Conservation (phyloP, 169 alveolate genomes). For the Pseudocohnilembus persalinus region DNA sequence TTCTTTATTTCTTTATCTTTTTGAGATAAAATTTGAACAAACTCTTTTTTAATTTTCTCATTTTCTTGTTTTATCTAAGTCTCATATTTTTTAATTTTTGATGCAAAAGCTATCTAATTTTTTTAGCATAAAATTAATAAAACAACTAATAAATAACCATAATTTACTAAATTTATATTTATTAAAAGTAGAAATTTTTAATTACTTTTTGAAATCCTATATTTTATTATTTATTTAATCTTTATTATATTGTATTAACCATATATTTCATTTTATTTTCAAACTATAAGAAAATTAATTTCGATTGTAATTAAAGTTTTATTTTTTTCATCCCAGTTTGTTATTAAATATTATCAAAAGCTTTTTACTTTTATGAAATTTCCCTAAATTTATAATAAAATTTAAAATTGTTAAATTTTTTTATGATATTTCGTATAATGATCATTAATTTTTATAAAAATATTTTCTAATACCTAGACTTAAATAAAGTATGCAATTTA, state of each 20-base stretch:
- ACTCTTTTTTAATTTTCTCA: conserved; percentile 21
- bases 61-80: conserved; percentile 1
- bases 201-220: not conserved
- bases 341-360: conserved; percentile 17
- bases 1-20: conserved; percentile 10
- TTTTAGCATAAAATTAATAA: too few relatives aligned
- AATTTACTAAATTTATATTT: too few relatives aligned
- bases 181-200: not conserved
- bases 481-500: conserved; percentile 11
- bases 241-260: conserved; percentile 4
- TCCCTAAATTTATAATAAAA: conserved; percentile 14
- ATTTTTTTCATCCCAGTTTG: conserved; percentile 10
- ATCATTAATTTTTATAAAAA: not conserved
- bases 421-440: not conserved
- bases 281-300: conserved; percentile 6
- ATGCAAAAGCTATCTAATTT: conserved; percentile 1
- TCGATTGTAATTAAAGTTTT: conserved; percentile 4
- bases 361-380: conserved; percentile 5
- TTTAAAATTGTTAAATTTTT: not conserved
- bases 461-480: conserved; percentile 20
- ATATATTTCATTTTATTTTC: not conserved
- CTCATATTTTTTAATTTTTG: not conserved
- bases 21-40: not conserved
- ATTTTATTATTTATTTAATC: not conserved
- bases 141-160: not conserved